A percentile compares a stretch with the other conserved stretches of the same genome.
phyloP scores from a whole-genome alignment of 2,329 filamentous ascomycete species.

The Trichoderma lentiforme region DNA sequence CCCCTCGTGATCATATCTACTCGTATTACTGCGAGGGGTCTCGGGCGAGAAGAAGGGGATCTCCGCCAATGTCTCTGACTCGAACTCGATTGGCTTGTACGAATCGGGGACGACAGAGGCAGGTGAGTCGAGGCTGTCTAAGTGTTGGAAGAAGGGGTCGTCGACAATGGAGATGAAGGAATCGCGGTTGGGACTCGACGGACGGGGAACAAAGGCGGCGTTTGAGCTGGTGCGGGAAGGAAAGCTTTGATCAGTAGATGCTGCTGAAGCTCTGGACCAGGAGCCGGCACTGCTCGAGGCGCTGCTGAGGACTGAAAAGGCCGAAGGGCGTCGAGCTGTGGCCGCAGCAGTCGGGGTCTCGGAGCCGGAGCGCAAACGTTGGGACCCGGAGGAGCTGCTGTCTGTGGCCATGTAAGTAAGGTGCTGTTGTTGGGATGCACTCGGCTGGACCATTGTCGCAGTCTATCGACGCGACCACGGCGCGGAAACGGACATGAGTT shows the following conservation, averaged over 20 bases:
- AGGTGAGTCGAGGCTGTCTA: constrained; percentile 43
- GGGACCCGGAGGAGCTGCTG: constrained; percentile 17
- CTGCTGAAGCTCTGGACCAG: constrained; percentile 6
- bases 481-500: constrained; percentile 27
- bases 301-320: constrained; percentile 22
- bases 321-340: constrained; percentile 15
- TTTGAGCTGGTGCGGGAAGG: constrained; percentile 19
- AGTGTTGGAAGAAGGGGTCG: constrained; percentile 53
- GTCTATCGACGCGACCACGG: constrained; percentile 28
- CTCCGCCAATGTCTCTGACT: constrained; percentile 24
- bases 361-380: constrained; percentile 8
- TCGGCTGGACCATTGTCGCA: constrained; percentile 30
- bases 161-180: constrained; percentile 54
- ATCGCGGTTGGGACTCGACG: constrained; percentile 37
- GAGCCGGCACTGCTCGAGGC: constrained; percentile 13
- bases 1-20: constrained; percentile 39
- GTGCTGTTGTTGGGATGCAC: constrained; percentile 24
- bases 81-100: constrained; percentile 27
- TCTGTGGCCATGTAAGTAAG: constrained; percentile 18
- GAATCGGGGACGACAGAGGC: constrained; percentile 28
- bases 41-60: constrained; percentile 28
- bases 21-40: constrained; percentile 24
- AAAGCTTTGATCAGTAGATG: constrained; percentile 20
- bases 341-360: constrained; percentile 20
- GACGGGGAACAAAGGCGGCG: not conserved